Percentiles rank a stretch among this genome's conserved stretches.
phyloP scores from a whole-genome alignment of 495 filamentous ascomycete genomes.

The Monascus purpureus region DNA sequence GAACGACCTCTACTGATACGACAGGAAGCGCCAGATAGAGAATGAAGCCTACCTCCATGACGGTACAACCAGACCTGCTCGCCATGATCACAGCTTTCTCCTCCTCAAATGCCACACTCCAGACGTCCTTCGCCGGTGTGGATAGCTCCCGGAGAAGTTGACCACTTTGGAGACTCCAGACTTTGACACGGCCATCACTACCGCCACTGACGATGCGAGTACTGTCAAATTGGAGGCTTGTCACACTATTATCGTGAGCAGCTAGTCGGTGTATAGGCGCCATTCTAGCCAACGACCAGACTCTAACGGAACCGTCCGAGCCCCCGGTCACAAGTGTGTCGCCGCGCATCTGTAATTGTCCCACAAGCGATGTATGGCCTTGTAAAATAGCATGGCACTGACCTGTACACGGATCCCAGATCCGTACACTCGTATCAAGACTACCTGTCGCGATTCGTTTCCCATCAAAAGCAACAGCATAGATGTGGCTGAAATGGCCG shows the following conservation, averaged over 20 bases:
- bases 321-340: slow-evolving; percentile 92
- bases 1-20: not conserved
- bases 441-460: slow-evolving; percentile 89
- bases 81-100: slow-evolving; percentile 97
- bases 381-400: slow-evolving; percentile 85
- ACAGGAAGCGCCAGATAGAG: not conserved
- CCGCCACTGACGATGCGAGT: slow-evolving; percentile 87
- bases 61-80: slow-evolving; percentile 61
- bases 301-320: slow-evolving; percentile 85
- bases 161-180: slow-evolving; percentile 90
- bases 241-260: slow-evolving; percentile 97
- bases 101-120: slow-evolving; percentile 95
- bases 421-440: slow-evolving; percentile 88
- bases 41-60: slow-evolving; percentile 70
- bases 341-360: slow-evolving; percentile 91
- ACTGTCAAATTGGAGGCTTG: slow-evolving; percentile 92
- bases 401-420: slow-evolving; percentile 89
- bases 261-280: slow-evolving; percentile 84
- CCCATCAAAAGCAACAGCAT: slow-evolving; percentile 95
- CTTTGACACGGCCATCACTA: slow-evolving; percentile 89
- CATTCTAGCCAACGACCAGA: slow-evolving; percentile 86
- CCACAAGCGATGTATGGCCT: slow-evolving; percentile 91
- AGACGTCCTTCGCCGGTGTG: slow-evolving; percentile 81
- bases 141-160: slow-evolving; percentile 83
- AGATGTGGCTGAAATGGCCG: slow-evolving; percentile 98